Base-by-base conservation (phyloP, 192 early-diverging fungal genomes). In the Ramicandelaber brevisporus region DNA sequence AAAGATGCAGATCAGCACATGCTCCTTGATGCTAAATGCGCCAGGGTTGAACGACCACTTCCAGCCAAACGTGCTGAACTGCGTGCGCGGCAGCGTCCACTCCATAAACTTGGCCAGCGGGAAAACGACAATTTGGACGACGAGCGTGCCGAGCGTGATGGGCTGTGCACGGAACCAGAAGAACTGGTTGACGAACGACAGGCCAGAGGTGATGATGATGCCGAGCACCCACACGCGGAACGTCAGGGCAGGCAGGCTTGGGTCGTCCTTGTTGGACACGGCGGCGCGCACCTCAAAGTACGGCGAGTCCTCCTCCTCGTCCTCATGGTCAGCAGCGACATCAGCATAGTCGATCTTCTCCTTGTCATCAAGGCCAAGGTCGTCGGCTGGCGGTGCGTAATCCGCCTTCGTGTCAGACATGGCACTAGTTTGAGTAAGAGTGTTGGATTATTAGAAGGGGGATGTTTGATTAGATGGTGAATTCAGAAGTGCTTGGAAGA, bases 21-120 rank as follows among this genome's bases (percentile, higher is more conserved):
- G 78, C 33, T 85, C 86, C 40, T 93, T 93, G 34, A 83, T 66
- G 26, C 56, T 68, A 47, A 87, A 89, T 7, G 68, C 76, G 5
- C 84, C 84, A 1, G 77, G 70, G 38, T 89, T 89, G 41, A 57
- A 46, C 8, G 50, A 28, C 55, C 55, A 57, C n/a, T 28, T 37
- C 21, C 73, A 58, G 2, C 64, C 53, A 36, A 65, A 68, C 6
- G 43, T 6, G 14, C 33, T 39, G 43, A 68, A 53, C 14, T 36
- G 48, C 14, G 44, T 42, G 7, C 46, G 51, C 12, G 79, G 75
- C 21, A 82, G 38, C 6, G 55, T 34, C 31, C 49, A 55, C 9
- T 68, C 78, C 41, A 77, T 41, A 15, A 69, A 44, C 6, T 53
- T 41, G 1, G 82, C 86, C 21, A 71, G 38, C 12, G 86, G 77